Conservation (phyloP, 352 stramenopile species). For the Pythium rhizo-oryzae region DNA sequence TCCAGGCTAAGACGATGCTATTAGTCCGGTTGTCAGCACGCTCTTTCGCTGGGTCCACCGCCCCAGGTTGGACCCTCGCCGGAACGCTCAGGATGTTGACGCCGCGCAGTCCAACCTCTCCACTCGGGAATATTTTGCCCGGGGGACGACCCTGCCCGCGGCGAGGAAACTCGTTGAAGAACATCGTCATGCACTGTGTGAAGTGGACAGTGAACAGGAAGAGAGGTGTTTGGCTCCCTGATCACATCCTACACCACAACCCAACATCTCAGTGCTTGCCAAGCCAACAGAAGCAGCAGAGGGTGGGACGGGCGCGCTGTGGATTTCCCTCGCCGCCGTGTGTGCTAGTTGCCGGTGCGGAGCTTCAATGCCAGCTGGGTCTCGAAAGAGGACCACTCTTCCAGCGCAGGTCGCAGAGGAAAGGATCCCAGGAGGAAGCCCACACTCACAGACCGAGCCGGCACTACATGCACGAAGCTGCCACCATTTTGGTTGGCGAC, state of each 20-base stretch:
- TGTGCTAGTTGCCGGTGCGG: conserved; percentile 13
- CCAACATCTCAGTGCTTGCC: background rate
- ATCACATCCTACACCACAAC: no score
- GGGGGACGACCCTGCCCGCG: background rate
- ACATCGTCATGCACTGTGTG: background rate
- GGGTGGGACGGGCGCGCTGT: background rate
- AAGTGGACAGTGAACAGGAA: no score
- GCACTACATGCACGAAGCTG: no score
- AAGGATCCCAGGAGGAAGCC: background rate
- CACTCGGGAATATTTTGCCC: no score
- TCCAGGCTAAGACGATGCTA: no score
- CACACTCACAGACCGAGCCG: background rate
- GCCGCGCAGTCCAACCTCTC: no score
- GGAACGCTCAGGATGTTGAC: no score
- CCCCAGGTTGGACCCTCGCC: no score
- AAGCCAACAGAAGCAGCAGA: background rate
- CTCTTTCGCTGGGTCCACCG: no score
- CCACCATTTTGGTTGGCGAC: background rate
- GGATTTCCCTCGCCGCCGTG: background rate
- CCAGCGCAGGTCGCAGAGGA: background rate
- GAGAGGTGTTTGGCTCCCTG: no score
- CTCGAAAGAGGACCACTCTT: background rate
- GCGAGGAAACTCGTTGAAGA: background rate
- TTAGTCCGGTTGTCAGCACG: no score
- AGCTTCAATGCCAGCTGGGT: conserved; percentile 6